These are phyloP conservation scores for Postia placenta DNA, from an alignment of 768 basidiomycete species.

Conservation along the genomic window DNA sequence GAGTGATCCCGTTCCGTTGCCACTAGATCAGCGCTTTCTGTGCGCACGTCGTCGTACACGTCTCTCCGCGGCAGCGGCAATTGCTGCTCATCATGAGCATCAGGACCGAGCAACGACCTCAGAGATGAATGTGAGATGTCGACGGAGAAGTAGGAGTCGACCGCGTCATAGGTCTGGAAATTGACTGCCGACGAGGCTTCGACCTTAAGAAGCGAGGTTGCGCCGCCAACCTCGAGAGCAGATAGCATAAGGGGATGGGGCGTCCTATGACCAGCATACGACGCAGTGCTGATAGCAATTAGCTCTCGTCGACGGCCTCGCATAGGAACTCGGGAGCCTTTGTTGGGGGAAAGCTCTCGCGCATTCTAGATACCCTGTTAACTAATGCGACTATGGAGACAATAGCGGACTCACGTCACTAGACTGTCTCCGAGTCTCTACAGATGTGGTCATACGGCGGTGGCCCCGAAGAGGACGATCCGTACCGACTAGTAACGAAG, in stretches of 20 bases:
- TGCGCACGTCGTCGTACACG: background rate
- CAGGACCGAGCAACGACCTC: background rate
- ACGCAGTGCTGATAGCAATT: background rate
- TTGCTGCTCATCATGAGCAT: background rate
- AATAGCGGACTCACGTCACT: background rate
- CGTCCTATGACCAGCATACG: background rate
- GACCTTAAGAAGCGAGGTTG: slow-evolving; percentile 8
- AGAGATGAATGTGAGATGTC: slow-evolving; percentile 6
- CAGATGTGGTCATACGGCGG: no score
- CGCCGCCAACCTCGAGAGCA: background rate
- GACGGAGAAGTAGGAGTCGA: slow-evolving; percentile 9
- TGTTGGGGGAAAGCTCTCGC: background rate
- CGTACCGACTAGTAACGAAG: no score
- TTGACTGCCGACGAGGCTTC: slow-evolving; percentile 13
- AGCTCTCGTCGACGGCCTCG: background rate
- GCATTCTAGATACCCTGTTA: background rate
- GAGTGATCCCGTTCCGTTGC: slow-evolving; percentile 1
- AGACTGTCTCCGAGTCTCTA: no score
- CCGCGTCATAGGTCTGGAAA: slow-evolving; percentile 14
- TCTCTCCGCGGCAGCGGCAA: background rate
- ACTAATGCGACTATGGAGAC: background rate
- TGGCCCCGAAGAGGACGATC: no score
- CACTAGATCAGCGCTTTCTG: background rate
- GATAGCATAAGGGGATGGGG: background rate
- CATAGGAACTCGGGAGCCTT: background rate